Conservation (phyloP, 2,329 filamentous ascomycete species). For the Exophiala sp. region DNA sequence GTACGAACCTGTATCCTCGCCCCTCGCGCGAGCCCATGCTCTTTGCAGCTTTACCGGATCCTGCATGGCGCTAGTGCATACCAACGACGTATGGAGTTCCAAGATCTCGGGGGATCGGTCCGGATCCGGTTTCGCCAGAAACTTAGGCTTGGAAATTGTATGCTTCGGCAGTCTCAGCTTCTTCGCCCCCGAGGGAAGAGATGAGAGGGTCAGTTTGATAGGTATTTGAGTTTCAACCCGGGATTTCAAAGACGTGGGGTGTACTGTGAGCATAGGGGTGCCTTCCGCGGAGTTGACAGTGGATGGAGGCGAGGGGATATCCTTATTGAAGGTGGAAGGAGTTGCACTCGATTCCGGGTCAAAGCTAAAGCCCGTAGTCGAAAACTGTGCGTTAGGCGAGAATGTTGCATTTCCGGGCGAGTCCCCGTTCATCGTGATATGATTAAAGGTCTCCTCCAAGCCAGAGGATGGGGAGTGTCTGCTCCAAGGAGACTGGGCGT, state of each 20-base stretch:
- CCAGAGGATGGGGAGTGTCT: constrained; percentile 41
- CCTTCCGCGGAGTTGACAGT: constrained; percentile 28
- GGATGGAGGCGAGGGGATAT: constrained; percentile 28
- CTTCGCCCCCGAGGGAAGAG: constrained; percentile 67
- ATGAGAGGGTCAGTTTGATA: constrained; percentile 71
- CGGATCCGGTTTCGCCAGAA: constrained; percentile 67
- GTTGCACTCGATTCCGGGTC: constrained; percentile 40
- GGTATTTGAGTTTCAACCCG: constrained; percentile 95
- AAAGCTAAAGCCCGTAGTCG: constrained; percentile 33
- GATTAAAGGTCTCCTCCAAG: constrained; percentile 42
- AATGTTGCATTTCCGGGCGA: constrained; percentile 38
- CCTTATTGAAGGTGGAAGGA: constrained; percentile 27
- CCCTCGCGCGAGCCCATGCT: constrained; percentile 57
- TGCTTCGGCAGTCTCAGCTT: constrained; percentile 81
- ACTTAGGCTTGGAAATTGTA: constrained; percentile 90
- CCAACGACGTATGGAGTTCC: constrained; percentile 72
- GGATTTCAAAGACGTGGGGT: constrained; percentile 70
- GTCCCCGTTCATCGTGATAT: constrained; percentile 41
- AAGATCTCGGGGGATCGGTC: constrained; percentile 65
- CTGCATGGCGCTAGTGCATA: constrained; percentile 89
- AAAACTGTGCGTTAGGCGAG: constrained; percentile 37
- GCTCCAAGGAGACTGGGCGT: constrained; percentile 37
- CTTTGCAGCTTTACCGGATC: constrained; percentile 59
- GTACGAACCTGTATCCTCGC: constrained; percentile 36
- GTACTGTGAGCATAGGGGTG: constrained; percentile 50